phyloP scores from a whole-genome alignment of 2,329 filamentous ascomycete species.

The Neonectria ditissima region DNA sequence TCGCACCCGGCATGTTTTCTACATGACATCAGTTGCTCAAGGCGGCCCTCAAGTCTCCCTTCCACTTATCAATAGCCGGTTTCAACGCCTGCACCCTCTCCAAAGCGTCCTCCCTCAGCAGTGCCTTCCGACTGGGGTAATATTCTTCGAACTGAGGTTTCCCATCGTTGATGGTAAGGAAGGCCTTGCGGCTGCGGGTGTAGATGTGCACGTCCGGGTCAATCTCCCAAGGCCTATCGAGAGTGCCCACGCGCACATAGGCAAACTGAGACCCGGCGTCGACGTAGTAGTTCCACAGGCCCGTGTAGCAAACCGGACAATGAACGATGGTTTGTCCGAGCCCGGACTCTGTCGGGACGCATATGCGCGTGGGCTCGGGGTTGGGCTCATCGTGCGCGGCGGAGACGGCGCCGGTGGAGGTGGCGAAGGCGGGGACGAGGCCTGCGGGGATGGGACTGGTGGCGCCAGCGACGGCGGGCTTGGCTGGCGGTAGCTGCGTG shows the following conservation, averaged over 20 bases:
- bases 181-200: conserved; percentile 52
- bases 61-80: conserved; percentile 35
- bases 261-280: conserved; percentile 46
- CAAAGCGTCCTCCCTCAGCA: conserved; percentile 50
- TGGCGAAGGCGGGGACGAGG: conserved; percentile 37
- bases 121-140: conserved; percentile 48
- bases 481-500: conserved; percentile 44
- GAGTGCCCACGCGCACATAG: conserved; percentile 58
- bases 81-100: conserved; percentile 46
- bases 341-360: conserved; percentile 55
- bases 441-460: conserved; percentile 25
- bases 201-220: conserved; percentile 61
- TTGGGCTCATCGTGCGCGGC: conserved; percentile 15
- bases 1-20: not conserved
- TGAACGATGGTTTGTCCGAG: conserved; percentile 54
- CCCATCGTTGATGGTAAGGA: conserved; percentile 51
- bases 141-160: conserved; percentile 53
- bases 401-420: conserved; percentile 32
- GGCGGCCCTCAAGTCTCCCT: conserved; percentile 29
- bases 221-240: conserved; percentile 54
- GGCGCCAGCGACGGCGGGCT: conserved; percentile 37
- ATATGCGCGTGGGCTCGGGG: conserved; percentile 37
- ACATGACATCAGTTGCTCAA: not conserved
- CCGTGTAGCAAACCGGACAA: conserved; percentile 56
- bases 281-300: conserved; percentile 57